Base-by-base conservation (phyloP, 805 yeast species). In the Yarrowia sp. region DNA sequence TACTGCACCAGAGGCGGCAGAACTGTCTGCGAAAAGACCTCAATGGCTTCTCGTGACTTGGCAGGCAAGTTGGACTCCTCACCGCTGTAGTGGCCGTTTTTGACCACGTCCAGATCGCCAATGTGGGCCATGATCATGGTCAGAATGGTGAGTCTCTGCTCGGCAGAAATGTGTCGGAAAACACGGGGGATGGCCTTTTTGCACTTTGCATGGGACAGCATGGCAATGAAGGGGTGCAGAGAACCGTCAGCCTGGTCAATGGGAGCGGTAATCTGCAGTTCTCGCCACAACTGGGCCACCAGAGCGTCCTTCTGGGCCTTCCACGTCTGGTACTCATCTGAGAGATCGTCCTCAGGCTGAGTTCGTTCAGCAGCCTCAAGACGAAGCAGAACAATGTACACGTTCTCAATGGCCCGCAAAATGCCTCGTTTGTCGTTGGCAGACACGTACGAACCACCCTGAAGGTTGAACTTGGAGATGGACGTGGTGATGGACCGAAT, bases 141-240 rank as follows among this genome's bases (percentile, higher is more conserved):
- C 64, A 90, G 83, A 65, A 90, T 80, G 36, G 92, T 87, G 67
- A 89, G 80, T 69, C 89, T 85, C 73, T 90, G 93, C 69, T 88
- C 90, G 69, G 87, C 82, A 43, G 84, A 79, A 71, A 93, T 80
- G 75, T 92, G 90, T 72, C 90, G 89, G 80, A 91, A 91, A 66
- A 90, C 82, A 77, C 99, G 86, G 61, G 95, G 92, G 78, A 93
- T 86, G 38, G 91, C 83, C 75, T 91, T 92, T 79, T 91, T 85
- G 65, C 96, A 95, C 77, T 93, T 93, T 71, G 90, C 90, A 73
- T 87, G 89, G 28, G 89, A 84, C 68, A 93, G 81, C 73, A 90
- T 85, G 69, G 92, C 90, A 62, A 92, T 83, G 71, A 92, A 92
- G 40, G 96, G 95, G 72, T 88, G 88, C 17, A 54, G 61, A n/a